Evolutionary conservation across 495 filamentous ascomycete genomes (phyloP).

Genomic region (Penicillium simplicissimum): DNA sequence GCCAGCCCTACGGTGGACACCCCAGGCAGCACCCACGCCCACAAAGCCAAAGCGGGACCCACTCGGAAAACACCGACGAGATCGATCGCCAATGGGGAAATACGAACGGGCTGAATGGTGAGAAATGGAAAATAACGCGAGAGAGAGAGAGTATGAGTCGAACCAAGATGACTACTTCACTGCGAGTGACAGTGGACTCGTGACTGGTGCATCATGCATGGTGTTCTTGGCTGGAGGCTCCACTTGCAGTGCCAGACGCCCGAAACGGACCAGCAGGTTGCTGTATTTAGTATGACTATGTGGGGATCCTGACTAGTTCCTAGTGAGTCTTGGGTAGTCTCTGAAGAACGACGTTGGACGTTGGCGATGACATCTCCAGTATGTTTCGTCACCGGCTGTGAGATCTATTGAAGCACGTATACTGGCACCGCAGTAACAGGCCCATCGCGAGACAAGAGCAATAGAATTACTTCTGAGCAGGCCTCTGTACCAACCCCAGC

Average conservation of each 20-base stretch:
- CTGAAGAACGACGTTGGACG: background rate
- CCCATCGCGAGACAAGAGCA: background rate
- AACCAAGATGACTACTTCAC: background rate
- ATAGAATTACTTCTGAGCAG: background rate
- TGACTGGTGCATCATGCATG: slow-evolving; percentile 7
- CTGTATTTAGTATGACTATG: slow-evolving; percentile 1
- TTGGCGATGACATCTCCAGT: background rate
- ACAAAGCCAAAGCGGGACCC: slow-evolving; percentile 4
- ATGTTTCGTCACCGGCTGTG: background rate
- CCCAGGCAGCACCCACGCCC: slow-evolving; percentile 28
- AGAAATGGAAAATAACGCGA: background rate
- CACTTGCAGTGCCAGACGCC: background rate
- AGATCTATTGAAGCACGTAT: background rate
- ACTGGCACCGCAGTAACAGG: background rate
- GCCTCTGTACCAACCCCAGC: background rate
- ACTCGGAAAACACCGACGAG: slow-evolving; percentile 25
- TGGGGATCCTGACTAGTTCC: background rate
- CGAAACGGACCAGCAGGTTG: background rate
- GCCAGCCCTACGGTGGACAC: slow-evolving; percentile 25
- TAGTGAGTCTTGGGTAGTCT: background rate
- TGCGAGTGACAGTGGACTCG: slow-evolving; percentile 3
- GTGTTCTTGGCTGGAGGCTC: background rate
- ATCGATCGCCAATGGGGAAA: slow-evolving; percentile 14
- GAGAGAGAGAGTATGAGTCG: background rate
- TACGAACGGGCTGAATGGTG: slow-evolving; percentile 1